Evolutionary conservation across 768 basidiomycete genomes (phyloP).

Genomic region (Naganishia randhawae): DNA sequence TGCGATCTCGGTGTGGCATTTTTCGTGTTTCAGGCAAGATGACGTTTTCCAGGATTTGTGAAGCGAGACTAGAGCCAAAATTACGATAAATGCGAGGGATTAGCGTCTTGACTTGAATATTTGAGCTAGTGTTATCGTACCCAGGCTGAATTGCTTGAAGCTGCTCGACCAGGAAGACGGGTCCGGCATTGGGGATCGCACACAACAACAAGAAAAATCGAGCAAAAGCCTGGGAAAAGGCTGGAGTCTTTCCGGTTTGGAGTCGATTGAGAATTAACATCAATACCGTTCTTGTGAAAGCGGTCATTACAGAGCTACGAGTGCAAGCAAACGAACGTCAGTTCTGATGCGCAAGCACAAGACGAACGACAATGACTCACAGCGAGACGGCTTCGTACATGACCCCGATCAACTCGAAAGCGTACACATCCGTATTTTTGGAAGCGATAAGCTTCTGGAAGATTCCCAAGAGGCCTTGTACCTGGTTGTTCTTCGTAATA

Average conservation of each 20-base stretch:
- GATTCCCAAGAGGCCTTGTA: constrained; percentile 76
- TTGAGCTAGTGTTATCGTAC: constrained; percentile 54
- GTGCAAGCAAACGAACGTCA: not conserved
- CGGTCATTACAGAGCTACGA: constrained; percentile 58
- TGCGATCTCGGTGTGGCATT: constrained; percentile 75
- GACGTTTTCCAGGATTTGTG: constrained; percentile 70
- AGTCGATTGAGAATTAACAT: constrained; percentile 75
- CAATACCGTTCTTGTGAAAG: constrained; percentile 69
- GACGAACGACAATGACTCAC: constrained; percentile 57
- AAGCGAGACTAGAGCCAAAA: constrained; percentile 63
- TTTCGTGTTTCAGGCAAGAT: constrained; percentile 76
- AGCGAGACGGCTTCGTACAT: constrained; percentile 68
- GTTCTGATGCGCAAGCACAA: not conserved
- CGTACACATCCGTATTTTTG: constrained; percentile 81
- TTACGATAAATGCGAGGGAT: not conserved
- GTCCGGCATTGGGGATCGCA: constrained; percentile 70
- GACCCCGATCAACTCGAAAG: constrained; percentile 79
- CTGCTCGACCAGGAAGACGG: constrained; percentile 72
- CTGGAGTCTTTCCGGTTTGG: constrained; percentile 83
- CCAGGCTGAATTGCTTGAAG: constrained; percentile 79
- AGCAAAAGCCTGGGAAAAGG: constrained; percentile 75
- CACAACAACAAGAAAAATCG: constrained; percentile 71
- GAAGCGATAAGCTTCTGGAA: constrained; percentile 86
- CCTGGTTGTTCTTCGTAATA: constrained; percentile 68
- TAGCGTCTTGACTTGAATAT: not conserved